Evolutionary conservation across 192 early-diverging fungal species (phyloP), one percentile per base, ranked within the genome.

Genomic region (Gigaspora rosea): DNA sequence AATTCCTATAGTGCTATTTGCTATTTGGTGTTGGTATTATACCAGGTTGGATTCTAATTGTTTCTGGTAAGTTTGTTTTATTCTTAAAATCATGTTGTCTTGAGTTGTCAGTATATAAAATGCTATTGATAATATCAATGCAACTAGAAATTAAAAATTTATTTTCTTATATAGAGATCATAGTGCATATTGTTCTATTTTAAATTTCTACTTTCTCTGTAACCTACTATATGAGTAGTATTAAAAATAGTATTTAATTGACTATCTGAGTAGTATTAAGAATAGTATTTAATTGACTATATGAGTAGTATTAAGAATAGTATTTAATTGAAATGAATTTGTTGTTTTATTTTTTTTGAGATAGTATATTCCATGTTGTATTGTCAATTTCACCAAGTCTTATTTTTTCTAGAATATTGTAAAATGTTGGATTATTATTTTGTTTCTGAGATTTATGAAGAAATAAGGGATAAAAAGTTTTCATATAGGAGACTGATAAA

Each of bases 61-160:
- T n/a, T n/a, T n/a, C n/a, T n/a, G n/a, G 65, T 22, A 67, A 27
- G 46, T 67, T 67, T 47, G 65, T 67, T 67, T 67, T 67, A 47
- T 16, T 18, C 41, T 67, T 67, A n/a, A 67, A 4, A 11, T 36
- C 8, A 36, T 36, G 10, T 6, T 67, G 6, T 16, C 6, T 41
- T 36, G 11, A 33, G 11, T 67, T 35, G 41, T 15, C 9, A 41
- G 32, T n/a, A 36, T 36, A 9, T 36, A 47, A 36, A 6, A 16
- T 41, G 8, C 65, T 35, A 67, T 41, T 67, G 6, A 67, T 22
- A 2, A 67, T 47, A 48, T 67, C 65, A 18, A 9, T 8, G 0
- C 3, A 36, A 11, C 41, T 48, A 7, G 65, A 67, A 36, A 67
- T 67, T 10, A 41, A 36, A 67, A 67, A 11, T 67, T 67, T 67